phyloP scores from a whole-genome alignment of 2,329 filamentous ascomycete species.

The Alternaria sp. region DNA sequence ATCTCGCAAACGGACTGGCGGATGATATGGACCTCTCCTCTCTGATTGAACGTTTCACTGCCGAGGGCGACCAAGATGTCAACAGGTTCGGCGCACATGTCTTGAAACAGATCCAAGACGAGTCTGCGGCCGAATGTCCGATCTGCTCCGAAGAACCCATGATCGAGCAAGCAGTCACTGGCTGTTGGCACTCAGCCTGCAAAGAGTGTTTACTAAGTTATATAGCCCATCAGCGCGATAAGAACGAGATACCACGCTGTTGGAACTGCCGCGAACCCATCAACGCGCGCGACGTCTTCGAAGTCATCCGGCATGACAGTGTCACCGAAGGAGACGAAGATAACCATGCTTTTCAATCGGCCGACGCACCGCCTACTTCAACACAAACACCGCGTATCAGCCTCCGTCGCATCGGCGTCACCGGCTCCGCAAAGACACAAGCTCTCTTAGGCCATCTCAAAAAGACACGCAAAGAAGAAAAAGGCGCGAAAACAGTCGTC shows the following conservation, averaged over 20 bases:
- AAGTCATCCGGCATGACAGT: conserved; percentile 82
- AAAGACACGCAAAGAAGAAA: conserved; percentile 67
- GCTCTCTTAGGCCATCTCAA: conserved; percentile 79
- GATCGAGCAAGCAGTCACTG: conserved; percentile 91
- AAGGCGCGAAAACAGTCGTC: conserved; percentile 82
- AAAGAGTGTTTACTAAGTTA: conserved; percentile 91
- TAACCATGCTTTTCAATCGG: conserved; percentile 46
- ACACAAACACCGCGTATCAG: conserved; percentile 59
- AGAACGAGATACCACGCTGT: conserved; percentile 77
- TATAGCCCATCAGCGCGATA: conserved; percentile 84
- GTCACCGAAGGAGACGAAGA: conserved; percentile 47
- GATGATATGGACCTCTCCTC: conserved; percentile 96
- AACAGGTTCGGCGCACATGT: conserved; percentile 86
- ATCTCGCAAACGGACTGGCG: conserved; percentile 79
- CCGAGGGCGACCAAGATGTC: conserved; percentile 62
- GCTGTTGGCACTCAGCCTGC: conserved; percentile 97
- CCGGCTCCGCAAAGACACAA: conserved; percentile 88
- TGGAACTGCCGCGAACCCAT: conserved; percentile 89
- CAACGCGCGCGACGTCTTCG: conserved; percentile 84
- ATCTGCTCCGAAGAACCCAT: conserved; percentile 96
- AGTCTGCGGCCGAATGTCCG: conserved; percentile 87
- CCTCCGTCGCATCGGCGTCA: conserved; percentile 65
- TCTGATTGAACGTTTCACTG: conserved; percentile 83
- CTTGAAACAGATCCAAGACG: conserved; percentile 87
- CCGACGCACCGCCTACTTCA: conserved; percentile 32